Conservation (phyloP, 139 green algal genomes). For the Picochlorum sp. region DNA sequence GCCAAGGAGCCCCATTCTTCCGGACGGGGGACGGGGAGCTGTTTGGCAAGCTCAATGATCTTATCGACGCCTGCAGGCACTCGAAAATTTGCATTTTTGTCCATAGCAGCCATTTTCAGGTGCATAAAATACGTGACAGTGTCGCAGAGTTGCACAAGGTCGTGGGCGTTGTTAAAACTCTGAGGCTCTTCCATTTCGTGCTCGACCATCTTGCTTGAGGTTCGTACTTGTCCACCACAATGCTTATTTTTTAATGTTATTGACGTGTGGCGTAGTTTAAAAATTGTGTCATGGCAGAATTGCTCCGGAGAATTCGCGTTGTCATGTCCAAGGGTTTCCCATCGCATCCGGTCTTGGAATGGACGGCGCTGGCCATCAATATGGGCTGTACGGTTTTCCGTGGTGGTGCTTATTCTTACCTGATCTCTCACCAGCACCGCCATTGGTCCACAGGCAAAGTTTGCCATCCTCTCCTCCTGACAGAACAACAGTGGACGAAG, state of each 20-base stretch:
- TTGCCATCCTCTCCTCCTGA: slow-evolving; percentile 7
- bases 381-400: not conserved
- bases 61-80: not conserved
- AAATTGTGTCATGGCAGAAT: too few species aligned
- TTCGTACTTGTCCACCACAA: too few species aligned
- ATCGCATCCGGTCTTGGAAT: too few species aligned
- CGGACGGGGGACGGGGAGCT: not conserved
- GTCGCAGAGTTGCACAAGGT: not conserved
- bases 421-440: not conserved
- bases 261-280: too few species aligned
- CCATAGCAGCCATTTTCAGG: not conserved
- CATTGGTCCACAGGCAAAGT: not conserved
- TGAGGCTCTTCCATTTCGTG: not conserved
- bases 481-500: not conserved
- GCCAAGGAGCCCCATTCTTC: slow-evolving; percentile 6
- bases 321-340: too few species aligned
- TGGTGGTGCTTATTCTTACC: not conserved
- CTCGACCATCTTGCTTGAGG: not conserved
- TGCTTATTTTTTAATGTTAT: too few species aligned
- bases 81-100: slow-evolving; percentile 1
- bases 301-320: too few species aligned
- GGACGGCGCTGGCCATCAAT: not conserved
- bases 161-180: slow-evolving; percentile 3
- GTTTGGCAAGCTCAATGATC: slow-evolving; percentile 5
- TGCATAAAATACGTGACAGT: slow-evolving; percentile 5